A percentile compares a stretch with the other conserved stretches of the same genome.
These are phyloP conservation scores for Kodamaea fungicola DNA, from an alignment of 1,139 yeast species.

Conservation along the genomic window DNA sequence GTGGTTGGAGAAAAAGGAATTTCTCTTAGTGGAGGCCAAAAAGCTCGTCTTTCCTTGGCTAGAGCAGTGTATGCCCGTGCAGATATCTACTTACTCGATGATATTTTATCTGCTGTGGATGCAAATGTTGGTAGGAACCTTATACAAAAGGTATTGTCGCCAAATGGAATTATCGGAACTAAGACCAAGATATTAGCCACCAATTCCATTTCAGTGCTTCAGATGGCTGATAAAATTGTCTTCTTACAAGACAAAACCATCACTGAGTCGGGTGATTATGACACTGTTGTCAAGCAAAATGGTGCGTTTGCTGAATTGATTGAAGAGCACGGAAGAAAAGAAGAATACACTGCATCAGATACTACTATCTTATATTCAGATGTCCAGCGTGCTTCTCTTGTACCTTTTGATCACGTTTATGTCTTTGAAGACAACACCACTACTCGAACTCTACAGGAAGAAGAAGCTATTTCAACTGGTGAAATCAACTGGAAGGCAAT, in stretches of 20 bases:
- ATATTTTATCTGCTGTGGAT: conserved; percentile 38
- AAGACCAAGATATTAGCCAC: conserved; percentile 28
- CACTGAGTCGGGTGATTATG: conserved; percentile 28
- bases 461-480: conserved; percentile 22
- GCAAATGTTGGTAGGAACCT: conserved; percentile 29
- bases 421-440: conserved; percentile 16
- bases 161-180: conserved; percentile 22
- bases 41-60: conserved; percentile 40
- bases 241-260: conserved; percentile 25
- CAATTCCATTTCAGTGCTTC: conserved; percentile 24
- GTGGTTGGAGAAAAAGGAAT: conserved; percentile 45
- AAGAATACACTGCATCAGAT: conserved; percentile 6
- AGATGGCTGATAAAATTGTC: conserved; percentile 30
- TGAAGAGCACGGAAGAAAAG: conserved; percentile 21
- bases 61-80: conserved; percentile 42
- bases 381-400: conserved; percentile 16
- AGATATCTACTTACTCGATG: conserved; percentile 37
- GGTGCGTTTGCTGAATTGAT: conserved; percentile 22
- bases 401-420: conserved; percentile 21
- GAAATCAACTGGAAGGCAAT: conserved; percentile 21
- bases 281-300: conserved; percentile 12
- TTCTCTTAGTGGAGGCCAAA: conserved; percentile 44
- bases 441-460: conserved; percentile 17
- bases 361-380: not conserved
- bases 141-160: conserved; percentile 19